These are phyloP conservation scores for Cryptosporidium baileyi DNA, from an alignment of 169 alveolate species.

Conservation along the genomic window DNA sequence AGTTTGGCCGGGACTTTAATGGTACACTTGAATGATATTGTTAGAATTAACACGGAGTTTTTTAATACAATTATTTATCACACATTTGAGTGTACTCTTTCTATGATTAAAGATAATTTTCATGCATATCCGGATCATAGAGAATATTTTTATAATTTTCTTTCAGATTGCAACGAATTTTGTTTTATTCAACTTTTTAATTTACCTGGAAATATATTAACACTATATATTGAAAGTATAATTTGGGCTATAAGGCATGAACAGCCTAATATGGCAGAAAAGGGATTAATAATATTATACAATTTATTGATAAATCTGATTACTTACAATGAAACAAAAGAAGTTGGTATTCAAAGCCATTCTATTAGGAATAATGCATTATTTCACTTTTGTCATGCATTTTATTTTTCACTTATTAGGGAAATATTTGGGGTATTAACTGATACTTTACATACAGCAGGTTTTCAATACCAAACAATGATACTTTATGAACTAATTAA, in stretches of 20 bases:
- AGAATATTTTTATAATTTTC: conserved; percentile 84
- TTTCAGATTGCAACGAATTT: conserved; percentile 82
- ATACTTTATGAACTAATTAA: conserved; percentile 77
- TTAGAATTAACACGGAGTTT: conserved; percentile 71
- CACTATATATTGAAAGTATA: conserved; percentile 83
- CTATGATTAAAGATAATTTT: conserved; percentile 88
- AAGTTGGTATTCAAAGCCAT: conserved; percentile 72
- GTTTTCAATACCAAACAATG: conserved; percentile 88
- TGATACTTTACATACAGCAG: conserved; percentile 89
- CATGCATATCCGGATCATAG: conserved; percentile 91
- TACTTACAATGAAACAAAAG: conserved; percentile 70
- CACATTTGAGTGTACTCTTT: conserved; percentile 85
- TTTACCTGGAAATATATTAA: conserved; percentile 82
- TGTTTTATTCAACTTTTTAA: conserved; percentile 81
- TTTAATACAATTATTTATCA: conserved; percentile 84
- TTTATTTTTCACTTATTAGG: conserved; percentile 82
- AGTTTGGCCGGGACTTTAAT: conserved; percentile 20
- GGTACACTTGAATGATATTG: conserved; percentile 40
- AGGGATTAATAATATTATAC: conserved; percentile 83
- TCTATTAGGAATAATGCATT: conserved; percentile 12
- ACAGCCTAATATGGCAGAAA: conserved; percentile 90
- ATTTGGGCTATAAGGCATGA: conserved; percentile 91
- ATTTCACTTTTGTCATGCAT: conserved; percentile 80
- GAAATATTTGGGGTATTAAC: conserved; percentile 87
- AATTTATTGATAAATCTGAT: conserved; percentile 77